Evolutionary conservation across 257 asterid genomes (phyloP).

Genomic region (Cruciata laevipes): DNA sequence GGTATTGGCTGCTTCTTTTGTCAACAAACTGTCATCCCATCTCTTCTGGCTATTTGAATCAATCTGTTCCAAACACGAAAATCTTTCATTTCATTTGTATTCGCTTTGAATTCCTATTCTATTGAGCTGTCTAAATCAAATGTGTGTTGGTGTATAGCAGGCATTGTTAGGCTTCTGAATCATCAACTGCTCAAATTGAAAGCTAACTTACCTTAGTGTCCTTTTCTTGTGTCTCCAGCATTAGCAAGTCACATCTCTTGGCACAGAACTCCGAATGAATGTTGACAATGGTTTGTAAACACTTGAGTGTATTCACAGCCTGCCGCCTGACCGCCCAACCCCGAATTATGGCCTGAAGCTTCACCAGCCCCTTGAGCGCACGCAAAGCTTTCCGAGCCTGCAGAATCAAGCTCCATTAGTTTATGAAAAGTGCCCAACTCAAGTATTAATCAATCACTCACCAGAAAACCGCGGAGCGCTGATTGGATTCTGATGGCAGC

Average conservation of each 20-base stretch:
- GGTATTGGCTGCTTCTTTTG: constrained; percentile 55
- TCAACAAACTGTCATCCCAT: constrained; percentile 71
- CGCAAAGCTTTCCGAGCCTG: constrained; percentile 86
- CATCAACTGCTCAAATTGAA: not conserved
- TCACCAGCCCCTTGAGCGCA: constrained; percentile 80
- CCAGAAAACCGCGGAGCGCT: constrained; percentile 70
- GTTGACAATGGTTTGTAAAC: constrained; percentile 77
- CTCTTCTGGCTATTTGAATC: constrained; percentile 66
- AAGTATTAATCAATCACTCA: constrained; percentile 25
- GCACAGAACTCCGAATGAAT: constrained; percentile 77
- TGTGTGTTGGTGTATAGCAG: not conserved
- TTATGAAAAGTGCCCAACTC: not conserved
- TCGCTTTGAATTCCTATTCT: not conserved
- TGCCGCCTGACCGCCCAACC: constrained; percentile 91
- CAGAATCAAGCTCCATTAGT: constrained; percentile 4
- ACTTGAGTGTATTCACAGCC: constrained; percentile 70
- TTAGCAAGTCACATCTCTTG: constrained; percentile 47
- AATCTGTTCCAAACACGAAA: constrained; percentile 31
- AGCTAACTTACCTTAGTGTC: constrained; percentile 47
- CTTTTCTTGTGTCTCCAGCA: constrained; percentile 33
- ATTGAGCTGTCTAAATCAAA: too few relatives aligned
- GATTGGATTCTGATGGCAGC: constrained; percentile 78
- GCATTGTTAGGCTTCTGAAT: not conserved
- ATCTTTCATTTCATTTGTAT: not conserved
- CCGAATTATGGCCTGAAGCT: constrained; percentile 89